Conservation (phyloP, 2,329 filamentous ascomycete species). For the Dryadomyces quercus-mongolicae region DNA sequence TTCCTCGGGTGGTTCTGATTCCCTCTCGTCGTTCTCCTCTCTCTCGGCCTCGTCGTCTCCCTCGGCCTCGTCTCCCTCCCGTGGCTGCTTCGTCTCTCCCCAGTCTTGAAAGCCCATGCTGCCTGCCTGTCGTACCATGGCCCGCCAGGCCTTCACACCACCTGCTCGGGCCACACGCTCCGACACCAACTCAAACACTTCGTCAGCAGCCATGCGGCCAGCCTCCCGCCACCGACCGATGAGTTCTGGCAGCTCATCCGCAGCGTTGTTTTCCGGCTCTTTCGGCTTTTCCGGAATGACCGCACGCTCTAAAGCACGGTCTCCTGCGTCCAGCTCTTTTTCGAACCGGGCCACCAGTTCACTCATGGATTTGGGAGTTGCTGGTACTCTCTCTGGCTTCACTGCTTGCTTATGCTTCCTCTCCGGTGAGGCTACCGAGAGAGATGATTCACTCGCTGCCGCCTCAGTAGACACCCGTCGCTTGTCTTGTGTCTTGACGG, state of each 20-base stretch:
- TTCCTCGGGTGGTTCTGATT: constrained; percentile 2
- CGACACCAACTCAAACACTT: constrained; percentile 48
- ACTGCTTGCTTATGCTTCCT: constrained; percentile 24
- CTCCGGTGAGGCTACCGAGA: constrained; percentile 6
- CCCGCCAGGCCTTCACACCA: constrained; percentile 17
- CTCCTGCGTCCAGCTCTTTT: constrained; percentile 6
- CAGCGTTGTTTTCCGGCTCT: constrained; percentile 15
- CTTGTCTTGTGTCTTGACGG: not conserved
- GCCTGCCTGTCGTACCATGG: constrained; percentile 8
- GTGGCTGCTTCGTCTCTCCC: not conserved
- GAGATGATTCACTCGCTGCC: not conserved
- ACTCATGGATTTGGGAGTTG: not conserved
- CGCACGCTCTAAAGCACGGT: not conserved
- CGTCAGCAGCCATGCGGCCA: constrained; percentile 52
- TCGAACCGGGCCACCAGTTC: constrained; percentile 7
- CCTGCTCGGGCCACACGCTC: constrained; percentile 30
- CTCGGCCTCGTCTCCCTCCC: constrained; percentile 8
- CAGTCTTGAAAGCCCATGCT: not conserved
- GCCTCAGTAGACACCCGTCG: not conserved
- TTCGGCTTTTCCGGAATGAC: not conserved
- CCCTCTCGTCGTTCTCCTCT: constrained; percentile 7
- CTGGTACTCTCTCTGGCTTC: constrained; percentile 9
- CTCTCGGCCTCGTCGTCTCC: constrained; percentile 8
- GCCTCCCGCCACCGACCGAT: constrained; percentile 49
- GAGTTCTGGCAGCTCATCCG: constrained; percentile 43